Percentiles rank a stretch among this genome's conserved stretches.
These are phyloP conservation scores for Orbilia quercus DNA, from an alignment of 2,329 filamentous ascomycete genomes.

Conservation along the genomic window DNA sequence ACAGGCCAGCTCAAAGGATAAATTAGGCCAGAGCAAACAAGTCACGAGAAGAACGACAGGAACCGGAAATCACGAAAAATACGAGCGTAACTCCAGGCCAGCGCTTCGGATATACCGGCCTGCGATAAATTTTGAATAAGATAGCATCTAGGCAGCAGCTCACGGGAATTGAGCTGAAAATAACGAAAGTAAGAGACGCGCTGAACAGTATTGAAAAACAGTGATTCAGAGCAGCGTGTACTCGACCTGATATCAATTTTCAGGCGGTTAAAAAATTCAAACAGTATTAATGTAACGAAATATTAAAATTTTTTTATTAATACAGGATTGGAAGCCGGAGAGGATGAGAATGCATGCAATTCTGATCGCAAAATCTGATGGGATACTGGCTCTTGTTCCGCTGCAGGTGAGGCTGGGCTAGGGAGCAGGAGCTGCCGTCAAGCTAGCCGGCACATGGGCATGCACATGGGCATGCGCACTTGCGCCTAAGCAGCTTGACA, in stretches of 20 bases:
- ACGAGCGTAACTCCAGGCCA: neutral
- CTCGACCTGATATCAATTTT: no score
- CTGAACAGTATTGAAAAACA: neutral
- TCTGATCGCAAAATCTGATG: neutral
- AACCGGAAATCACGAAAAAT: slow-evolving; percentile 1
- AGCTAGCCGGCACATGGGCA: slow-evolving; percentile 43
- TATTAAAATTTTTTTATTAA: no score
- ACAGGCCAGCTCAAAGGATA: slow-evolving; percentile 45
- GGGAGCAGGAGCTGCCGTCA: slow-evolving; percentile 28
- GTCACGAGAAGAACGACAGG: slow-evolving; percentile 42
- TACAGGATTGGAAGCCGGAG: slow-evolving; percentile 1
- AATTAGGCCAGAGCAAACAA: slow-evolving; percentile 37
- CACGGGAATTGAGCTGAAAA: slow-evolving; percentile 22
- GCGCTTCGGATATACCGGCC: slow-evolving; percentile 23
- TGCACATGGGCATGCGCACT: no score
- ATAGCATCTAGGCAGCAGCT: slow-evolving; percentile 31
- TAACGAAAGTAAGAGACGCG: neutral
- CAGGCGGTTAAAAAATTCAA: no score
- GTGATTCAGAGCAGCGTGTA: no score
- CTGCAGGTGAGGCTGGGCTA: slow-evolving; percentile 33
- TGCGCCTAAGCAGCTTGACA: neutral
- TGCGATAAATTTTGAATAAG: slow-evolving; percentile 5
- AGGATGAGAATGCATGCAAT: neutral
- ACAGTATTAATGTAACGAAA: no score
- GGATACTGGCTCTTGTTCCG: slow-evolving; percentile 22